phyloP scores from a whole-genome alignment of 768 basidiomycete species.

The Leccinum arenicola region DNA sequence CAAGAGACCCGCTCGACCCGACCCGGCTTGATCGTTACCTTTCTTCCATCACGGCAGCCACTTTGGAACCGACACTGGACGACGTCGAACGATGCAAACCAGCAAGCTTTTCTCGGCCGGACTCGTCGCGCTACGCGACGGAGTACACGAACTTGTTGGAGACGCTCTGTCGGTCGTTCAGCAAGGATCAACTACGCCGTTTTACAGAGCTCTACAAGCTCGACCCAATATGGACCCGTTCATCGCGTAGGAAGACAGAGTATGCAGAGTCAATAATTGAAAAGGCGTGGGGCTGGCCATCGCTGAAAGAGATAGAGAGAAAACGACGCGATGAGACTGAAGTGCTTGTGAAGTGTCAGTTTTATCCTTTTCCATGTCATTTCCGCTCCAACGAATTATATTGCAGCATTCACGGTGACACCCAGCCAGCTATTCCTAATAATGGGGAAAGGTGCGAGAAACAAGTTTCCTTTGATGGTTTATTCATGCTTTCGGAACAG shows the following conservation, averaged over 20 bases:
- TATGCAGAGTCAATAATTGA: conserved; percentile 57
- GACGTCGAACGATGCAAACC: conserved; percentile 65
- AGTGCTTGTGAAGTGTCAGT: conserved; percentile 45
- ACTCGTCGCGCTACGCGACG: conserved; percentile 45
- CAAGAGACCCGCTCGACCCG: conserved; percentile 35
- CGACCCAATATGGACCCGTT: conserved; percentile 31
- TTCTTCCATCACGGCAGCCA: conserved; percentile 45
- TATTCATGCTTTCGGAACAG: conserved; percentile 35
- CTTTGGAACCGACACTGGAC: conserved; percentile 47
- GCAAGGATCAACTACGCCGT: conserved; percentile 52
- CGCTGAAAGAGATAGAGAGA: conserved; percentile 50
- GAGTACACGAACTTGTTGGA: conserved; percentile 55
- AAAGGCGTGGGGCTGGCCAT: conserved; percentile 67
- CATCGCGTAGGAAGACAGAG: conserved; percentile 37
- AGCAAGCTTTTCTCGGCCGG: conserved; percentile 34
- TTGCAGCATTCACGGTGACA: conserved; percentile 52
- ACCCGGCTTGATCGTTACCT: conserved; percentile 57
- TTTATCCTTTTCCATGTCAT: not conserved
- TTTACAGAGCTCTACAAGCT: conserved; percentile 52
- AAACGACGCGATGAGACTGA: conserved; percentile 50
- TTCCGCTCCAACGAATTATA: conserved; percentile 3
- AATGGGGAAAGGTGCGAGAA: conserved; percentile 60
- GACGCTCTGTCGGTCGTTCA: conserved; percentile 60
- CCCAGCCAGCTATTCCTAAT: conserved; percentile 65
- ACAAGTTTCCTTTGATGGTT: not conserved